A percentile compares a stretch with the other conserved stretches of the same genome.
Evolutionary conservation across 345 rosid species (phyloP).

Genomic region (Eutrema yunnanense): DNA sequence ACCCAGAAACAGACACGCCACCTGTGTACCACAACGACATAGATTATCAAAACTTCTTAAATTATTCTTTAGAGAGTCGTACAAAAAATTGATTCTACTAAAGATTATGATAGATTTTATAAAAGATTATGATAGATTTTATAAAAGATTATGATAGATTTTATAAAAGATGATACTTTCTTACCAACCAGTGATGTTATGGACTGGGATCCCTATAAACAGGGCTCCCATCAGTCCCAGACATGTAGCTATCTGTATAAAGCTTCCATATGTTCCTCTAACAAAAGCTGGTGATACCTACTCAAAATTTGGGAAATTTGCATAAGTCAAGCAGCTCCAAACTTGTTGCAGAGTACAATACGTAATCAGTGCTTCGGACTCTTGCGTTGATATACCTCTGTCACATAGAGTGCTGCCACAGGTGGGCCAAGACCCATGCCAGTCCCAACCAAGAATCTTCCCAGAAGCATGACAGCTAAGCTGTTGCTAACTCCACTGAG

Average conservation of each 20-base stretch:
- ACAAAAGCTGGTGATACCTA: conserved; percentile 93
- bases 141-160: neutral
- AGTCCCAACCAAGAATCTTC: conserved; percentile 85
- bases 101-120: neutral
- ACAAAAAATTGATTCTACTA: neutral
- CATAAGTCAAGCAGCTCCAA: neutral
- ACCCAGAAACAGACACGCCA: conserved; percentile 95
- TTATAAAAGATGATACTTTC: neutral
- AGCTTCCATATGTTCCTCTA: conserved; percentile 96
- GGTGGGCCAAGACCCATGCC: conserved; percentile 98
- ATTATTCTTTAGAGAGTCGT: neutral
- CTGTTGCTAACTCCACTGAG: conserved; percentile 66
- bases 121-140: neutral
- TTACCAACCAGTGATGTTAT: conserved; percentile 76
- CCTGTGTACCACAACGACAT: conserved; percentile 38
- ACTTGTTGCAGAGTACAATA: conserved; percentile 1
- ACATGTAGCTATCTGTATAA: conserved; percentile 91
- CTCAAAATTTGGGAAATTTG: conserved; percentile 11
- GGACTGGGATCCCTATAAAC: conserved; percentile 81
- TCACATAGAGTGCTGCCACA: conserved; percentile 86
- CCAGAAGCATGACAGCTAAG: conserved; percentile 72
- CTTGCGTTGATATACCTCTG: conserved; percentile 53
- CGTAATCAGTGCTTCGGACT: neutral
- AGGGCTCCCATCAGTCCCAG: conserved; percentile 87
- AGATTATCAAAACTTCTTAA: neutral